Evolutionary conservation across 371 early-diverging fungal species (phyloP).

Genomic region (Apophysomyces ossiformis): DNA sequence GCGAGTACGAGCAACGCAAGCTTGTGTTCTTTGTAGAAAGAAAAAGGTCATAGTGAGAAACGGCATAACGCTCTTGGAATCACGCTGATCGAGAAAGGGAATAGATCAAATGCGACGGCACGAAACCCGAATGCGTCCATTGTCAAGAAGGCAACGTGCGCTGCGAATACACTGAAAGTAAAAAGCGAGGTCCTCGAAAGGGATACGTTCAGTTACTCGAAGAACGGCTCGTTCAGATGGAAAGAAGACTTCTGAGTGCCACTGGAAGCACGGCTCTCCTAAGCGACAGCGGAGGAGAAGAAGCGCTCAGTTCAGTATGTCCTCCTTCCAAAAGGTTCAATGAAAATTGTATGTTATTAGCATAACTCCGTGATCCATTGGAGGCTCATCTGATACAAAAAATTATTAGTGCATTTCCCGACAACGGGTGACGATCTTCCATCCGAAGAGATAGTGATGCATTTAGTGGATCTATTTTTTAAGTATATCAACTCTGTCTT

Average conservation of each 20-base stretch:
- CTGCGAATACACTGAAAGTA: slow-evolving; percentile 80
- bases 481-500: slow-evolving; percentile 58
- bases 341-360: background rate
- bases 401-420: background rate
- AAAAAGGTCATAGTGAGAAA: slow-evolving; percentile 62
- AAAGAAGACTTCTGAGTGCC: slow-evolving; percentile 51
- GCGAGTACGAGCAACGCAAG: slow-evolving; percentile 77
- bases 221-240: slow-evolving; percentile 68
- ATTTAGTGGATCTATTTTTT: slow-evolving; percentile 64
- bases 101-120: slow-evolving; percentile 81
- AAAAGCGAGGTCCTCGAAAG: slow-evolving; percentile 82
- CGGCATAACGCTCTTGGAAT: background rate
- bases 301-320: background rate
- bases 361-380: background rate
- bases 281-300: slow-evolving; percentile 9
- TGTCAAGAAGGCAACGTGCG: slow-evolving; percentile 66
- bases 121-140: slow-evolving; percentile 80
- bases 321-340: background rate
- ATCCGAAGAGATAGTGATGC: slow-evolving; percentile 54
- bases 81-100: background rate
- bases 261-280: background rate
- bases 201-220: slow-evolving; percentile 80
- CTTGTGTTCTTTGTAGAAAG: slow-evolving; percentile 80
- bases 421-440: slow-evolving; percentile 34
- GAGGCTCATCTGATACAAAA: background rate